Conservation (phyloP, 176 grass and related monocot species). For the Poa pratensis region DNA sequence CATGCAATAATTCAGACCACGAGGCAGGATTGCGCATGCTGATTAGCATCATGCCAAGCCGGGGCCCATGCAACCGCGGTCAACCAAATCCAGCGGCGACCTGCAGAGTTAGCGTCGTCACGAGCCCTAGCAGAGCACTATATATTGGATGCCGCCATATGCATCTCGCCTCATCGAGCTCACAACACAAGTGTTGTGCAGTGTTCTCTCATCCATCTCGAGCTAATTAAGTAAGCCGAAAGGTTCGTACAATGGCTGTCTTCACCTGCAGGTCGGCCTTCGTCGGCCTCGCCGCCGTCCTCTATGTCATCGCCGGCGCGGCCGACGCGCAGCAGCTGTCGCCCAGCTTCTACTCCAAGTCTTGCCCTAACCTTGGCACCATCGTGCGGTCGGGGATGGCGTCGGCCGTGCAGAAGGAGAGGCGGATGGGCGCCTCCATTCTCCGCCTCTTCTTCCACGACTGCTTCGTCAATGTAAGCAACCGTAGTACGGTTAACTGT, state of each 20-base stretch:
- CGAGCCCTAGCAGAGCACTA: conserved; percentile 21
- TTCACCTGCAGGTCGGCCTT: background rate
- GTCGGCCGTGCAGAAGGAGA: conserved; percentile 56
- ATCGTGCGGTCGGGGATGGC: conserved; percentile 65
- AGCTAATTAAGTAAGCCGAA: background rate
- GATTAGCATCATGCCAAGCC: conserved; percentile 18
- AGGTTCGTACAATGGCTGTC: conserved; percentile 34
- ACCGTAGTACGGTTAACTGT: conserved; percentile 11
- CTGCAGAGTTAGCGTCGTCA: conserved; percentile 20
- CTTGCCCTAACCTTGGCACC: conserved; percentile 59
- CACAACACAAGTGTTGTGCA: background rate
- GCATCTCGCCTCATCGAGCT: conserved; percentile 5
- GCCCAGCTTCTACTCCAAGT: conserved; percentile 60
- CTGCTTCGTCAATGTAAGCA: conserved; percentile 79
- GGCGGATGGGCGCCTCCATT: conserved; percentile 72
- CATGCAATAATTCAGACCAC: conserved; percentile 20
- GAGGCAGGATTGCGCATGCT: background rate
- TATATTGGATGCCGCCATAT: conserved; percentile 19
- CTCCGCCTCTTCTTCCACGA: conserved; percentile 84
- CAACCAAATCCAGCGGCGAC: conserved; percentile 39
- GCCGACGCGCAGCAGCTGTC: conserved; percentile 57
- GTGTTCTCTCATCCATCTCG: background rate
- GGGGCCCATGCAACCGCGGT: background rate
- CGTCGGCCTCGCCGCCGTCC: conserved; percentile 27
- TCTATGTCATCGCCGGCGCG: conserved; percentile 21